phyloP scores from a whole-genome alignment of 345 rosid genomes.

The Melastoma malabathricum region DNA sequence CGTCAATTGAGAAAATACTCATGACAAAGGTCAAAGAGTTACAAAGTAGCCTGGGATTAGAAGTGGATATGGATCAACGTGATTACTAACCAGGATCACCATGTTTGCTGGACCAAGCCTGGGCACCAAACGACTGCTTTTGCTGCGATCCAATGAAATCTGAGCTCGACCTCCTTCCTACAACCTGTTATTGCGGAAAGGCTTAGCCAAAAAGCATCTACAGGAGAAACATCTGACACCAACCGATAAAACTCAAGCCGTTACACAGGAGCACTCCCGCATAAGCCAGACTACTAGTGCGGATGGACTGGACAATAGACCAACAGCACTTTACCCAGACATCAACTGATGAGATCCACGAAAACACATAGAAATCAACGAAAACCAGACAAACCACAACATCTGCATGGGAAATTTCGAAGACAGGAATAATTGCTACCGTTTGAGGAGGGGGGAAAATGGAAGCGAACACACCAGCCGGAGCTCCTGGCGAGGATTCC shows the following conservation, averaged over 20 bases:
- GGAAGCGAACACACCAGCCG: conserved; percentile 45
- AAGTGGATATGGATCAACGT: neutral
- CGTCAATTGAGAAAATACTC: conserved; percentile 2
- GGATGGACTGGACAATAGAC: too few species aligned
- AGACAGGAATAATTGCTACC: conserved; percentile 19
- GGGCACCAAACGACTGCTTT: conserved; percentile 24
- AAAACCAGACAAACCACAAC: neutral
- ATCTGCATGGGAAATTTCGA: neutral
- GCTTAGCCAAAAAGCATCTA: neutral
- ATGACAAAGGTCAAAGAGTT: neutral
- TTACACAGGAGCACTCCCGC: too few species aligned
- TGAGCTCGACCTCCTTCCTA: conserved; percentile 30
- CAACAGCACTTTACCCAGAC: too few species aligned
- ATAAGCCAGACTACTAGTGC: too few species aligned
- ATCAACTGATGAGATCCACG: too few species aligned
- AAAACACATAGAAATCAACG: too few species aligned
- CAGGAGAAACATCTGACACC: too few species aligned
- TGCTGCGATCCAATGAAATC: conserved; percentile 29
- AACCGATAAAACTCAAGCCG: too few species aligned
- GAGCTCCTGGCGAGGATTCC: conserved; percentile 29
- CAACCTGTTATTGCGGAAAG: conserved; percentile 25
- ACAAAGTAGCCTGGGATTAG: too few species aligned
- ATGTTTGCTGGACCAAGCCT: conserved; percentile 31
- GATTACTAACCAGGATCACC: conserved; percentile 33
- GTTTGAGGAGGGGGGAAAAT: conserved; percentile 48